Evolutionary conservation across 345 rosid species (phyloP).

Genomic region (Syzygium jambos): DNA sequence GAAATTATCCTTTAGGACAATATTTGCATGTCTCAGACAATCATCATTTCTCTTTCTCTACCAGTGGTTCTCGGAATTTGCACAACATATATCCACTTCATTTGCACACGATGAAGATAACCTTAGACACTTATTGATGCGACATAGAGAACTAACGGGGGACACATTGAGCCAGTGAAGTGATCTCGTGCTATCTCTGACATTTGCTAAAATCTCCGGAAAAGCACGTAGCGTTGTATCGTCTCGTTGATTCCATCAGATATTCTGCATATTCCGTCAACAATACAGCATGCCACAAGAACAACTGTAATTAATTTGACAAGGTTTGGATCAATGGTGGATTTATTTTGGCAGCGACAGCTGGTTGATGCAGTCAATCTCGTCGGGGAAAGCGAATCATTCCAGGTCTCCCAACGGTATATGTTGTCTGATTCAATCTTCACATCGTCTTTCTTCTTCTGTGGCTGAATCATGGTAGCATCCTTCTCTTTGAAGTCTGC

Average conservation of each 20-base stretch:
- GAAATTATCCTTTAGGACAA: background rate
- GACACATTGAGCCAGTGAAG: background rate
- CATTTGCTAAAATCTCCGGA: background rate
- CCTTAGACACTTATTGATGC: background rate
- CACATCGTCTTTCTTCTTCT: background rate
- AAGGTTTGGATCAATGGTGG: background rate
- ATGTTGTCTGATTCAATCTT: background rate
- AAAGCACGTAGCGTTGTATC: background rate
- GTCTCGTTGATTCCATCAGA: background rate
- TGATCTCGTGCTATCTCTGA: background rate
- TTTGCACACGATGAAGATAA: background rate
- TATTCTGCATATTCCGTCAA: background rate
- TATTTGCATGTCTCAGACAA: too few relatives aligned
- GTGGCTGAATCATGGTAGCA: background rate
- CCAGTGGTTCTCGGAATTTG: too few relatives aligned
- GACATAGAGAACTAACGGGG: background rate
- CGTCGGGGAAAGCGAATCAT: background rate
- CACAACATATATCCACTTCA: background rate
- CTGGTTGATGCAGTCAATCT: background rate
- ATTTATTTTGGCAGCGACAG: fast-evolving
- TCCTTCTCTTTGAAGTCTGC: background rate
- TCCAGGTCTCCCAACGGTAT: background rate
- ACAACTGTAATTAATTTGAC: background rate
- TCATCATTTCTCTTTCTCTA: background rate
- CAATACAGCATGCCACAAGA: background rate